Base-by-base conservation (phyloP, 495 filamentous ascomycete genomes). In the Friedmanniomyces endolithicus region DNA sequence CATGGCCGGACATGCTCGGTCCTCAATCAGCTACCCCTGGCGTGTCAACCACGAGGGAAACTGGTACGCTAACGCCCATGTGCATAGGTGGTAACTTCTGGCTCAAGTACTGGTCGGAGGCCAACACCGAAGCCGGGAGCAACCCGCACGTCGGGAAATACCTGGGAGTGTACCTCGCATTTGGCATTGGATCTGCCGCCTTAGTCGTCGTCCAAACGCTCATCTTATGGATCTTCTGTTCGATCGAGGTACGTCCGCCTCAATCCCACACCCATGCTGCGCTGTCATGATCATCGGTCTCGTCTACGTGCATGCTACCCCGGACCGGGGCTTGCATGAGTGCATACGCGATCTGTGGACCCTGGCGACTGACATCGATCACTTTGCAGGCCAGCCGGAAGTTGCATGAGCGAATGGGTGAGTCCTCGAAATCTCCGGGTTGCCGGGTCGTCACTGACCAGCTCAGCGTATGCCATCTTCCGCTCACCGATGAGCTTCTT, bases 401-500 rank as follows among this genome's bases (percentile, higher is more conserved):
- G 70, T 78, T 99, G 25, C 94, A 99, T 67, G 90, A 99, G 71
- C 81, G 87, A 55, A 99, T 99, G 94, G 35, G 50, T 44, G 19
- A 43, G 37, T 53, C 1, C 40, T 37, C 23, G 20, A 40, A 23
- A 1, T 3, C 19, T 6, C n/a, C 7, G 16, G 9, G 6, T n/a
- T 40, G 34, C n/a, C 40, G 31, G n/a, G 16, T 34, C 11, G 7
- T 7, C 6, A 35, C 29, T 50, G 24, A 50, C 48, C 3, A 17
- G 40, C 3, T 3, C 25, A 53, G 94, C 94, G 41, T 89, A 85
- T 61, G 88, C 94, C 6, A 97, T 97, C 62, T 99, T 99, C 75
- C 82, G 92, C 64, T 92, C 88, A 16, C 94, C 94, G 23, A 99
- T 99, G 94, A 88, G 79, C 62, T 99, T 99, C 70, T 99, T 99